Percentiles rank a stretch among this genome's conserved stretches.
Evolutionary conservation across 2,329 filamentous ascomycete genomes (phyloP).

Genomic region (Claviceps purpurea): DNA sequence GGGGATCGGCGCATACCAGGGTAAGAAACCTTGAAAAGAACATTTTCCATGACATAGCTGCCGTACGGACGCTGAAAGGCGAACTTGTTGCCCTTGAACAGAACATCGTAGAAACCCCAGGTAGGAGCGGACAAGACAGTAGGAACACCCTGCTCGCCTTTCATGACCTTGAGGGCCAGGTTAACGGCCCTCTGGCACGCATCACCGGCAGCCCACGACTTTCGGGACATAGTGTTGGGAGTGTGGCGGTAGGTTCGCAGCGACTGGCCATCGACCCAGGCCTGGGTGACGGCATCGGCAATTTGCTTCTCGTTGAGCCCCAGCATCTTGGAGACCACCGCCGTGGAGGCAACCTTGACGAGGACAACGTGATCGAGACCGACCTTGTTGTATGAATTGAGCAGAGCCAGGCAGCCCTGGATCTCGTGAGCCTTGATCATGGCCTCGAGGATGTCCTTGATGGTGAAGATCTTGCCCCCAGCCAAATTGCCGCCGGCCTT

Average conservation of each 20-base stretch:
- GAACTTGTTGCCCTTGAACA: constrained; percentile 93
- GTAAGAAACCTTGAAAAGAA: constrained; percentile 99
- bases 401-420: constrained; percentile 87
- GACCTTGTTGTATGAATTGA: constrained; percentile 99
- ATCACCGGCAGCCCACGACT: constrained; percentile 97
- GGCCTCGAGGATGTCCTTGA: constrained; percentile 83
- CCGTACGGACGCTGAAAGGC: constrained; percentile 92
- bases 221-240: constrained; percentile 98
- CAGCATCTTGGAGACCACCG: constrained; percentile 90
- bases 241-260: constrained; percentile 94
- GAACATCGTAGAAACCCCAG: constrained; percentile 98
- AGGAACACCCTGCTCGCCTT: constrained; percentile 80
- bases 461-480: constrained; percentile 74
- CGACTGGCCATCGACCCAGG: constrained; percentile 92
- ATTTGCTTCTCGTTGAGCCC: constrained; percentile 83
- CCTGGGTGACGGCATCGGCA: constrained; percentile 88
- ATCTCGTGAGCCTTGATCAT: constrained; percentile 99
- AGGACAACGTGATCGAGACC: constrained; percentile 94
- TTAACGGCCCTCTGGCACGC: constrained; percentile 93
- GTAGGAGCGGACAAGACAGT: constrained; percentile 84
- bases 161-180: constrained; percentile 78
- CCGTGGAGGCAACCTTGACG: constrained; percentile 92
- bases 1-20: constrained; percentile 51
- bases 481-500: constrained; percentile 65
- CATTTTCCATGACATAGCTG: constrained; percentile 99